A percentile compares a stretch with the other conserved stretches of the same genome.
phyloP scores from a whole-genome alignment of 495 filamentous ascomycete genomes.

The Cercophora sp. region DNA sequence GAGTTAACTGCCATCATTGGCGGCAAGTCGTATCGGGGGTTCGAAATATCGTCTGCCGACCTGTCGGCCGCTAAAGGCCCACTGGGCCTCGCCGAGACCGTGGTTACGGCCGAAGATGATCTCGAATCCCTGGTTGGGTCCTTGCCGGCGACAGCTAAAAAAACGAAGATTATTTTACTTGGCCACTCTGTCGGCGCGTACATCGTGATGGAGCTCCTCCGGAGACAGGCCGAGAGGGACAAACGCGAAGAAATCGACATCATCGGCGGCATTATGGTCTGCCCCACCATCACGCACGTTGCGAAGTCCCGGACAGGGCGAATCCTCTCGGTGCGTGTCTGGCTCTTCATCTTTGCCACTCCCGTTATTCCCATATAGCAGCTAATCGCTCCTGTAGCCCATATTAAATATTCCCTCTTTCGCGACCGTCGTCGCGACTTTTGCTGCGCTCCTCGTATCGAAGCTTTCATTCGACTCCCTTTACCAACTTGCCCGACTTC shows the following conservation, averaged over 20 bases:
- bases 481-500: no score
- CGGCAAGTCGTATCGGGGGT: neutral
- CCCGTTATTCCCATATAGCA: no score
- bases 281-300: neutral
- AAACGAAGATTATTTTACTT: neutral
- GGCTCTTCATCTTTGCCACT: no score
- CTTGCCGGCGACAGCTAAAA: no score
- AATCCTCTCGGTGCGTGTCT: neutral
- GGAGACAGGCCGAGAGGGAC: neutral
- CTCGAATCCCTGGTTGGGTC: neutral
- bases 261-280: neutral
- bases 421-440: no score
- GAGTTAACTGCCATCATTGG: neutral
- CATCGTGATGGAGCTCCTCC: neutral
- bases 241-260: neutral
- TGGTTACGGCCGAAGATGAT: neutral
- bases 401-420: no score
- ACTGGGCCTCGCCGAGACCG: neutral
- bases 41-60: neutral
- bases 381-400: no score
- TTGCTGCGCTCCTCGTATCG: no score
- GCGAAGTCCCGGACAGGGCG: neutral
- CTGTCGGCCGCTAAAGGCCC: no score
- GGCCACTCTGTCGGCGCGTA: neutral
- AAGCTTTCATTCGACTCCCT: no score